phyloP scores from a whole-genome alignment of 495 filamentous ascomycete genomes.

The Tuber melanosporum region DNA sequence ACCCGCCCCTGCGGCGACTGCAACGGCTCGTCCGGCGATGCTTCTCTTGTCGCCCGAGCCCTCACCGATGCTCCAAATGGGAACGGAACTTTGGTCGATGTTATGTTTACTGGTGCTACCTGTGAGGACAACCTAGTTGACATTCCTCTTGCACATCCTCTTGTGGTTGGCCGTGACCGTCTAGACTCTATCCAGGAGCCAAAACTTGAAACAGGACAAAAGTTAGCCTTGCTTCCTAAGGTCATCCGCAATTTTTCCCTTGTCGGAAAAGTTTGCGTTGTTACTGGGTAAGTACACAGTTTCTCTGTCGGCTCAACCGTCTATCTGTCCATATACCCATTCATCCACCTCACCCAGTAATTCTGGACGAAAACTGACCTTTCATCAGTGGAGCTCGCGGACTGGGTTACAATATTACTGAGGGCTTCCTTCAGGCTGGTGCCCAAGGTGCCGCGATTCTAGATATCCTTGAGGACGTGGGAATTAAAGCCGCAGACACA shows the following conservation, averaged over 20 bases:
- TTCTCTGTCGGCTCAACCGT: conserved; percentile 8
- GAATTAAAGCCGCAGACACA: conserved; percentile 56
- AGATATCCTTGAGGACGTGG: conserved; percentile 64
- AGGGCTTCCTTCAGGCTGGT: conserved; percentile 64
- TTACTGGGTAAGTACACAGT: conserved; percentile 57
- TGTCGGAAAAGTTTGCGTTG: conserved; percentile 59
- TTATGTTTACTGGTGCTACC: neutral
- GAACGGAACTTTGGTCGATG: neutral
- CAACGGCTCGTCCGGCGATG: neutral
- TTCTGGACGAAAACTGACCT: conserved; percentile 23
- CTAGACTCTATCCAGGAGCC: neutral
- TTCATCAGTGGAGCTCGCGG: conserved; percentile 61
- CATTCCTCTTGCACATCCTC: neutral
- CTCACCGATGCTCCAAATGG: neutral
- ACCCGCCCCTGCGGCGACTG: neutral
- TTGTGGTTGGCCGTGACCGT: neutral
- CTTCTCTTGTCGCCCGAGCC: neutral
- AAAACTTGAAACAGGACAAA: neutral
- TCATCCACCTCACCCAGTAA: neutral
- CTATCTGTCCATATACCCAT: neutral
- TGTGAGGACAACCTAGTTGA: neutral
- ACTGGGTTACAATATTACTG: conserved; percentile 67
- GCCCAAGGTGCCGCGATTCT: conserved; percentile 64
- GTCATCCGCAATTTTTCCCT: conserved; percentile 60
- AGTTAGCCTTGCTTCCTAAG: conserved; percentile 45